Evolutionary conservation across 1,284 basidiomycete genomes (phyloP).

Genomic region (Entoloma clypeatum): DNA sequence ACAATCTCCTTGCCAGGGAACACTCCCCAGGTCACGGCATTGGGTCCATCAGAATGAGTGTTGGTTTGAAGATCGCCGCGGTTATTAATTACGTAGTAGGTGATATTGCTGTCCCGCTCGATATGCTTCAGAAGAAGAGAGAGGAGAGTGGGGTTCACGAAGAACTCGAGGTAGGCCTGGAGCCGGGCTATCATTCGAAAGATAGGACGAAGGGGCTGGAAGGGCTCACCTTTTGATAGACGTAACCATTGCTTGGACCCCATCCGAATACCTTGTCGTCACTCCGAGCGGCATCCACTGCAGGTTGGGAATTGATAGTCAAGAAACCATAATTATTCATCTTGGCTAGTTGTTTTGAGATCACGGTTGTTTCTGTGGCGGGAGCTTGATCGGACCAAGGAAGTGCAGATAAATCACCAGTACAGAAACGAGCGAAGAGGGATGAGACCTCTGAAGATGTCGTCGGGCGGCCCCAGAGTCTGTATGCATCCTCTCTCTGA

Average conservation of each 20-base stretch:
- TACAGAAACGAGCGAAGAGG: slow-evolving; percentile 84
- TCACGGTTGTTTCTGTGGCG: slow-evolving; percentile 82
- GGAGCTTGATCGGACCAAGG: slow-evolving; percentile 96
- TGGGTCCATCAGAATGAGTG: slow-evolving; percentile 88
- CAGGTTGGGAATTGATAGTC: slow-evolving; percentile 98
- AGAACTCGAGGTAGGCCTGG: slow-evolving; percentile 97
- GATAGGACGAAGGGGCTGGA: slow-evolving; percentile 4
- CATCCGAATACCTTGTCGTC: slow-evolving; percentile 89
- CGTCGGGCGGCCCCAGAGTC: slow-evolving; percentile 85
- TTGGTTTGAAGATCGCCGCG: slow-evolving; percentile 93
- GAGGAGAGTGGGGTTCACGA: slow-evolving; percentile 75
- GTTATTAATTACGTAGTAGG: slow-evolving; percentile 94
- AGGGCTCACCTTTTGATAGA: slow-evolving; percentile 87
- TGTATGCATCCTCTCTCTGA: slow-evolving; percentile 79
- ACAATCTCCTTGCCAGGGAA: slow-evolving; percentile 98
- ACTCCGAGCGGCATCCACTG: slow-evolving; percentile 89
- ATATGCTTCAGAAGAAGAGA: slow-evolving; percentile 79
- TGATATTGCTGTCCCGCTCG: slow-evolving; percentile 86
- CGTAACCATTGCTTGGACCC: slow-evolving; percentile 92
- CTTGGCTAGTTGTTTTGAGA: slow-evolving; percentile 74
- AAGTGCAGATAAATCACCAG: slow-evolving; percentile 65
- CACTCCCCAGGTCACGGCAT: slow-evolving; percentile 99
- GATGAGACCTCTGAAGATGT: slow-evolving; percentile 60
- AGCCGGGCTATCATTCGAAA: background rate
- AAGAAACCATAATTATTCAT: slow-evolving; percentile 91